Evolutionary conservation across 2,329 filamentous ascomycete species (phyloP).

Genomic region (Sporothrix variecibatus): DNA sequence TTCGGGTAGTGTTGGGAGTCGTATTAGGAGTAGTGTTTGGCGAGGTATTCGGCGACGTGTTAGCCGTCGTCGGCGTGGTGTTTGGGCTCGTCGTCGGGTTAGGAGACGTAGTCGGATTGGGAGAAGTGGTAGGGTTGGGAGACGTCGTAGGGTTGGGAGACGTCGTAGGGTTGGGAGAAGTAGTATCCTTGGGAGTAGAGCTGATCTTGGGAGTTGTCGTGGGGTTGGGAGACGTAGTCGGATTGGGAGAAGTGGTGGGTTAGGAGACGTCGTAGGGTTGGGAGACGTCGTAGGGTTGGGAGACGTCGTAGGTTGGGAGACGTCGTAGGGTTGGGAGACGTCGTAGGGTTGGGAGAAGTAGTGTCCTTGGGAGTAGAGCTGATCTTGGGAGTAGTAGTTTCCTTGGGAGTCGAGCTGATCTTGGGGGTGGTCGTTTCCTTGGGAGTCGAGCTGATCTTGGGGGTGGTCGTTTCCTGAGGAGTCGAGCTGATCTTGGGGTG

Average conservation of each 20-base stretch:
- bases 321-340: neutral
- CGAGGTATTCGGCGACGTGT: neutral
- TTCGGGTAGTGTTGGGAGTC: neutral
- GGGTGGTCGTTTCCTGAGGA: neutral
- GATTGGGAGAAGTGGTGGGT: neutral
- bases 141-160: neutral
- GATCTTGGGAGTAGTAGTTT: too few species aligned
- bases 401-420: too few species aligned
- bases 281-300: too few species aligned
- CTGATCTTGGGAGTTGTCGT: neutral
- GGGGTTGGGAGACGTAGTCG: neutral
- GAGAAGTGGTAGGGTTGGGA: neutral
- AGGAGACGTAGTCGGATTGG: too few species aligned
- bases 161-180: neutral
- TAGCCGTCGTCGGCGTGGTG: neutral
- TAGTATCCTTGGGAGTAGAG: neutral
- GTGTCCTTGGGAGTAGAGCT: neutral
- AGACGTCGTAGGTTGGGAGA: neutral
- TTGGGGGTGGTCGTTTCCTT: neutral
- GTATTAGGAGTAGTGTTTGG: neutral
- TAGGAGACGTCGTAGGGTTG: neutral
- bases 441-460: too few species aligned
- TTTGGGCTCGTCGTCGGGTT: neutral
- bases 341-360: neutral
- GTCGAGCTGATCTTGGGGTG: neutral